phyloP scores from a whole-genome alignment of 2,329 filamentous ascomycete species.

The Sordariomycetes sp. region DNA sequence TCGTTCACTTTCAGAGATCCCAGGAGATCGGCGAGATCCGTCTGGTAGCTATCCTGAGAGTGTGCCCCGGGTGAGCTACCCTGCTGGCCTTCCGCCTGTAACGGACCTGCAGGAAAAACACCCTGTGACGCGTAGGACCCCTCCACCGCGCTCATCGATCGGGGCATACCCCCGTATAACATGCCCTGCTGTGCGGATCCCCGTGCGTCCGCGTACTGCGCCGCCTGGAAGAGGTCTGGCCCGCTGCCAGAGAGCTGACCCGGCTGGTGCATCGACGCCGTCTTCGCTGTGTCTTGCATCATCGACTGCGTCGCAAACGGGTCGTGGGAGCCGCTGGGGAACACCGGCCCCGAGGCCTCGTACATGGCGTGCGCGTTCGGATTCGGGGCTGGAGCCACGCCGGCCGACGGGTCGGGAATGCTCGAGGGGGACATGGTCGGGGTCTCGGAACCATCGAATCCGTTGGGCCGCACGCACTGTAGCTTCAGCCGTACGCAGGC shows the following conservation, averaged over 20 bases:
- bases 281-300: slow-evolving; percentile 25
- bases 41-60: slow-evolving; percentile 50
- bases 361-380: slow-evolving; percentile 18
- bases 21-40: slow-evolving; percentile 66
- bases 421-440: neutral
- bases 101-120: slow-evolving; percentile 39
- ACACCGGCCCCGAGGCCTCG: neutral
- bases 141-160: slow-evolving; percentile 34
- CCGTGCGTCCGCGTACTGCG: slow-evolving; percentile 31
- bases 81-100: slow-evolving; percentile 16
- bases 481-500: slow-evolving; percentile 87
- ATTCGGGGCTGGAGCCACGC: slow-evolving; percentile 19
- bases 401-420: neutral
- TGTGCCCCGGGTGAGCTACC: slow-evolving; percentile 34
- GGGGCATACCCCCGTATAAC: slow-evolving; percentile 38
- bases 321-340: slow-evolving; percentile 25
- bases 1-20: slow-evolving; percentile 82
- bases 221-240: slow-evolving; percentile 28
- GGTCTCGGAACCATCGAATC: slow-evolving; percentile 35
- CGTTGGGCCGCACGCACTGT: slow-evolving; percentile 80
- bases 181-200: slow-evolving; percentile 30
- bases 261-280: slow-evolving; percentile 28
- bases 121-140: slow-evolving; percentile 32
- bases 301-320: slow-evolving; percentile 25
- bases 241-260: slow-evolving; percentile 28